Percentiles rank a stretch among this genome's conserved stretches.
These are phyloP conservation scores for Thelonectria discophora DNA, from an alignment of 2,329 filamentous ascomycete species.

Conservation along the genomic window DNA sequence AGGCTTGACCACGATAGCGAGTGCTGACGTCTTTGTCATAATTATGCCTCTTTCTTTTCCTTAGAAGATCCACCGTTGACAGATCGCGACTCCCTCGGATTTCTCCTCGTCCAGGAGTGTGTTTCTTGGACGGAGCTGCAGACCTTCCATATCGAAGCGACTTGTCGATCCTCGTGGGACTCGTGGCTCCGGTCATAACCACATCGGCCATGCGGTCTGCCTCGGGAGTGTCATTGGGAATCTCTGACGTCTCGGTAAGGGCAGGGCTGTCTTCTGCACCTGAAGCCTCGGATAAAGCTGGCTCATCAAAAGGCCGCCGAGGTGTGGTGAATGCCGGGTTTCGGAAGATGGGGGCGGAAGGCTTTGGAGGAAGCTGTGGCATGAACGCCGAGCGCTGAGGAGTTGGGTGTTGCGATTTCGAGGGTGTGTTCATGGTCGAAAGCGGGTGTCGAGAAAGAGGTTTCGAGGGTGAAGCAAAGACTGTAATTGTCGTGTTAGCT, in stretches of 20 bases:
- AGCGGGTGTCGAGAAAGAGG: conserved; percentile 49
- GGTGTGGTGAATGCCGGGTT: conserved; percentile 73
- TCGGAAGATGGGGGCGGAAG: conserved; percentile 63
- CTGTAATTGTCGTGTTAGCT: conserved; percentile 41
- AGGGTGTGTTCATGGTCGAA: conserved; percentile 49
- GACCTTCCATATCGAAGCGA: conserved; percentile 56
- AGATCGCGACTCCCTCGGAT: conserved; percentile 59
- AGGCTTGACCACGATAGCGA: conserved; percentile 53
- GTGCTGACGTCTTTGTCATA: conserved; percentile 62
- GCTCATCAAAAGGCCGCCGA: conserved; percentile 64
- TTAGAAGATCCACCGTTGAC: conserved; percentile 55
- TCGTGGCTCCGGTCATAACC: conserved; percentile 54
- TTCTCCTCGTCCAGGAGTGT: conserved; percentile 69
- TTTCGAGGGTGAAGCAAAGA: conserved; percentile 52
- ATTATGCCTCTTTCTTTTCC: conserved; percentile 63
- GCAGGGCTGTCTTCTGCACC: conserved; percentile 69
- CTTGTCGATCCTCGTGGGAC: conserved; percentile 58
- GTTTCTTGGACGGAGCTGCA: conserved; percentile 50
- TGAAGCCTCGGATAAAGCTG: conserved; percentile 63
- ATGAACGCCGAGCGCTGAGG: conserved; percentile 59
- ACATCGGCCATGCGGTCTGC: conserved; percentile 56
- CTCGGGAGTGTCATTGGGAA: conserved; percentile 62
- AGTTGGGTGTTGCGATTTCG: conserved; percentile 51
- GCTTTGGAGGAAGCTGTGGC: conserved; percentile 52
- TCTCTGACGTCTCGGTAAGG: conserved; percentile 64